A percentile compares a stretch with the other conserved stretches of the same genome.
phyloP scores from a whole-genome alignment of 306 rosid genomes.

The Cajanus cajan region DNA sequence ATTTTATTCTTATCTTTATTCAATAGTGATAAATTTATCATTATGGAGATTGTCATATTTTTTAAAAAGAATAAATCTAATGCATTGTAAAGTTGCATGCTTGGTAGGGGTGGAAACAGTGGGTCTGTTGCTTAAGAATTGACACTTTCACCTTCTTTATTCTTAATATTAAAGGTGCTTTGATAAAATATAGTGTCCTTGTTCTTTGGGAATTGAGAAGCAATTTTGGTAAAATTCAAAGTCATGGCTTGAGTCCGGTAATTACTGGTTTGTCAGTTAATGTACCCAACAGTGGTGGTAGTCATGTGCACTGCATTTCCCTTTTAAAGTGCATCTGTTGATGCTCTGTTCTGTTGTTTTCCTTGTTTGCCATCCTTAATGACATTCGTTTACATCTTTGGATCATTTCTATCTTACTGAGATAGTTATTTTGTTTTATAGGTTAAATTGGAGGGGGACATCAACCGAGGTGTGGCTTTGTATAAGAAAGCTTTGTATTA shows the following conservation, averaged over 20 bases:
- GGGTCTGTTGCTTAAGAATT: not conserved
- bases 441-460: conserved; percentile 71
- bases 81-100: not conserved
- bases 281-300: not conserved
- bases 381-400: conserved; percentile 14
- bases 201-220: not conserved
- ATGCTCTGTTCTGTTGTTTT: not conserved
- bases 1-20: not conserved
- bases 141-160: not conserved
- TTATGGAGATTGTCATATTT: not conserved
- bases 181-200: not conserved
- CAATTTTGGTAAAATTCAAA: not conserved
- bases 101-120: not conserved
- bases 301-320: not conserved
- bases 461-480: conserved; percentile 78
- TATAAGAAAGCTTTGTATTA: conserved; percentile 93
- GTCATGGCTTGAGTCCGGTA: not conserved
- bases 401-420: not conserved
- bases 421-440: not conserved
- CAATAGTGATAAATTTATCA: not conserved
- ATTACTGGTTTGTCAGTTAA: not conserved
- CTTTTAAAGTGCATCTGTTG: not conserved
- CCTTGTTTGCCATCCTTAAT: not conserved
- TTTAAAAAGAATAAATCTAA: not conserved
- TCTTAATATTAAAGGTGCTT: not conserved